Evolutionary conservation across 2,329 filamentous ascomycete genomes (phyloP).

Genomic region (Microdochium paspali): DNA sequence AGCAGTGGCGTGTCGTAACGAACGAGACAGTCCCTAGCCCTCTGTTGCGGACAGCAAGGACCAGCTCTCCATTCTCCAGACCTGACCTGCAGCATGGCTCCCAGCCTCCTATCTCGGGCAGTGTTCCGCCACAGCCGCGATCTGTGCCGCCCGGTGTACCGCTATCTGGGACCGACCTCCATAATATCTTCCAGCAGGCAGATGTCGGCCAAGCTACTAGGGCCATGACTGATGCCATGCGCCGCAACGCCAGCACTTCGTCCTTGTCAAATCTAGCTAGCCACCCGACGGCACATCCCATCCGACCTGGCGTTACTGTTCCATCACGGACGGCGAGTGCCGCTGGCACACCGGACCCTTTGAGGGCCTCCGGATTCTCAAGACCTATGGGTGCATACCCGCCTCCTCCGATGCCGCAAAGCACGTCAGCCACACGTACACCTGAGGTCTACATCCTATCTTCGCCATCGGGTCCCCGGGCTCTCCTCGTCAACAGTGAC

Average conservation of each 20-base stretch:
- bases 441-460: constrained; percentile 51
- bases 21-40: constrained; percentile 28
- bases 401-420: constrained; percentile 10
- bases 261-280: constrained; percentile 27
- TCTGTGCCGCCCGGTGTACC: constrained; percentile 16
- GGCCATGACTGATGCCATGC: constrained; percentile 37
- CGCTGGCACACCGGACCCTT: constrained; percentile 35
- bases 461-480: constrained; percentile 50
- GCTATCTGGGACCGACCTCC: constrained; percentile 32
- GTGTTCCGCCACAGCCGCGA: constrained; percentile 8
- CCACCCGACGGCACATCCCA: constrained; percentile 21
- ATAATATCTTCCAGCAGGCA: constrained; percentile 33
- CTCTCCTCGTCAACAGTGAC: constrained; percentile 42
- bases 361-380: constrained; percentile 21
- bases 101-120: constrained; percentile 4
- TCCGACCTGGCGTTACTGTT: constrained; percentile 32
- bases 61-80: constrained; percentile 12
- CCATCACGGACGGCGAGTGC: constrained; percentile 35
- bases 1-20: constrained; percentile 40
- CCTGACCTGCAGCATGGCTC: constrained; percentile 6
- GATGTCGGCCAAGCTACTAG: constrained; percentile 34
- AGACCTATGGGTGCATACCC: constrained; percentile 8
- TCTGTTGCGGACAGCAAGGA: constrained; percentile 8
- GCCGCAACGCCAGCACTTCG: constrained; percentile 37
- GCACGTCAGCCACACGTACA: constrained; percentile 14